Percentiles rank a stretch among this genome's conserved stretches.
Evolutionary conservation across 2,329 filamentous ascomycete species (phyloP).

Genomic region (Trichoderma harzianum): DNA sequence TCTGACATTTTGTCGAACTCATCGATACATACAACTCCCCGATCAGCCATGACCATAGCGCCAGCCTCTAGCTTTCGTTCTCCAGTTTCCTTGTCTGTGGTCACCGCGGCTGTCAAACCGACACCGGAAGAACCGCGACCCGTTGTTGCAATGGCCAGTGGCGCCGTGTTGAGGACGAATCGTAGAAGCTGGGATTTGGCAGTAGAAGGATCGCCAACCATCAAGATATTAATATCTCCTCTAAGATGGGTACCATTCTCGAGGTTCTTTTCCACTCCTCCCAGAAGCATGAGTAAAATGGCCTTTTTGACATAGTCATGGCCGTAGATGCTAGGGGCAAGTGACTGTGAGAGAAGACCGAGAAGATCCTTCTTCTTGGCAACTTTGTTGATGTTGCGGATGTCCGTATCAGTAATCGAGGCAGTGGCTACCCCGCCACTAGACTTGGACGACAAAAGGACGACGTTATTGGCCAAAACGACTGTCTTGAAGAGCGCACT

Average conservation of each 20-base stretch:
- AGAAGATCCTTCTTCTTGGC: constrained; percentile 93
- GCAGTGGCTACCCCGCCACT: constrained; percentile 90
- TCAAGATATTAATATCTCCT: constrained; percentile 98
- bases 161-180: constrained; percentile 95
- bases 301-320: constrained; percentile 98
- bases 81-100: constrained; percentile 94
- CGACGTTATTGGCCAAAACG: constrained; percentile 90
- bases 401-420: constrained; percentile 91
- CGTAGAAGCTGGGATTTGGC: constrained; percentile 97
- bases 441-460: constrained; percentile 91
- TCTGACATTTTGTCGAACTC: constrained; percentile 99
- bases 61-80: constrained; percentile 92
- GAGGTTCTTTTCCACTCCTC: constrained; percentile 96
- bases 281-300: constrained; percentile 88
- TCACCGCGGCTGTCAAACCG: constrained; percentile 94
- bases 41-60: constrained; percentile 97
- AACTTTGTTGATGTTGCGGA: constrained; percentile 97
- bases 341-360: constrained; percentile 85
- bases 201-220: constrained; percentile 98
- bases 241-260: constrained; percentile 97
- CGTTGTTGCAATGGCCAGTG: constrained; percentile 93
- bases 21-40: constrained; percentile 97
- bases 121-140: constrained; percentile 96
- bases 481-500: constrained; percentile 94
- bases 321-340: constrained; percentile 94